Evolutionary conservation across 768 basidiomycete species (phyloP), one percentile per base, ranked within the genome.

Genomic region (Sporobolomyces phaffii): DNA sequence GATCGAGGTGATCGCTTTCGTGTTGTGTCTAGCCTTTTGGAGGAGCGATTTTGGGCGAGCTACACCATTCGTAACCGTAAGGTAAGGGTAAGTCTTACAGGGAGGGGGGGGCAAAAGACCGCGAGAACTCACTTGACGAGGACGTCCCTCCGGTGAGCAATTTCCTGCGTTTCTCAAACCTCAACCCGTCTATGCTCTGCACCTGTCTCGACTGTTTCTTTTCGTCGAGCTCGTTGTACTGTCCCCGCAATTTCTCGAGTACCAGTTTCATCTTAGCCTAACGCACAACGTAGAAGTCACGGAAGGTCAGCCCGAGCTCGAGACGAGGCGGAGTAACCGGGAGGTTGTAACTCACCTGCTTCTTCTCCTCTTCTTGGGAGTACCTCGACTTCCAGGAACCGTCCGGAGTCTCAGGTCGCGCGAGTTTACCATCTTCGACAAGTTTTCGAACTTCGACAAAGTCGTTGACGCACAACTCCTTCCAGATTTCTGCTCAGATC

Each of bases 391-490:
- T 34, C 69, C 69, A 70, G 41, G 51, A 50, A 15, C 3, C 29
- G 8, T 48, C 62, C n/a, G 54, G 52, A 5, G 3, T 33, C 29
- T 62, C 50, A 18, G 54, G 14, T 2, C 28, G 13, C 3, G 26
- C 10, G 22, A 64, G 14, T 1, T 47, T 31, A 1, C 38, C 51
- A 26, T 70, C 69, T 47, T 70, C 69, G 61, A 70, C 62, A 0
- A 34, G 47, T 28, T 57, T 66, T 7, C 65, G 33, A 0, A 70
- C 62, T 17, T 67, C 61, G 31, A 66, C 36, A 22, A 70, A 70
- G 33, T 70, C 69, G 44, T 48, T 47, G 40, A 70, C 33, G 47
- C 57, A 60, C 2, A 70, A 44, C 7, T 54, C 13, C 28, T 54
- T 59, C 69, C 69, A 70, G 11, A 67, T 17, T 5, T 36, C 68